Evolutionary conservation across 768 basidiomycete genomes (phyloP).

Genomic region (Tulasnella calospora): DNA sequence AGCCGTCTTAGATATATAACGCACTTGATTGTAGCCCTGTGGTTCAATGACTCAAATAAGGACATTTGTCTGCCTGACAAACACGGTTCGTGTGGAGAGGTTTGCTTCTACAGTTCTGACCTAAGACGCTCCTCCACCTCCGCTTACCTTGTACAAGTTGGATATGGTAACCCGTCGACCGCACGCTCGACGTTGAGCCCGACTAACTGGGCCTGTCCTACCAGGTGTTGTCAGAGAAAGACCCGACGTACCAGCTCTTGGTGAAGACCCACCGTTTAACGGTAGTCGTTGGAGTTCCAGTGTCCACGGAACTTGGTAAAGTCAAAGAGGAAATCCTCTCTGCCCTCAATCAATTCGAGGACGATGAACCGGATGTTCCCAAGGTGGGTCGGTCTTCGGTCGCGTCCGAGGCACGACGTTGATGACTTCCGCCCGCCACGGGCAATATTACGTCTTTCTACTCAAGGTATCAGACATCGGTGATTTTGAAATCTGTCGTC

Average conservation of each 20-base stretch:
- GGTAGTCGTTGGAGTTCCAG: conserved; percentile 12
- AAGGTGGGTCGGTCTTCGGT: neutral
- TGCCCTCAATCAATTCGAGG: conserved; percentile 21
- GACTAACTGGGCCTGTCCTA: neutral
- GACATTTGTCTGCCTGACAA: neutral
- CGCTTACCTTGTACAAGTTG: neutral
- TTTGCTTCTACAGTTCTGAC: neutral
- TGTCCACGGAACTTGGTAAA: neutral
- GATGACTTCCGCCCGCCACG: neutral
- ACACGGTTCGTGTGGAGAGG: neutral
- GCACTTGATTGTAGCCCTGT: neutral
- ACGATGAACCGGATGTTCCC: neutral
- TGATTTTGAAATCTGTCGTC: conserved; percentile 21
- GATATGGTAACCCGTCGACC: neutral
- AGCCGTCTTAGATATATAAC: neutral
- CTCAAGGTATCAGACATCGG: neutral
- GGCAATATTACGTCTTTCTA: neutral
- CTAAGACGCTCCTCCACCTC: neutral
- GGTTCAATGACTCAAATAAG: neutral
- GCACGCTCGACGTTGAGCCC: neutral
- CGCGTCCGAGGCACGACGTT: neutral
- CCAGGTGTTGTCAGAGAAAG: neutral
- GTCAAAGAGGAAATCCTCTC: conserved; percentile 20
- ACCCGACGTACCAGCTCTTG: conserved; percentile 4
- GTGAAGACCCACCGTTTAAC: conserved; percentile 24